phyloP scores from a whole-genome alignment of 2,329 filamentous ascomycete species.

The Penicillium paneum region DNA sequence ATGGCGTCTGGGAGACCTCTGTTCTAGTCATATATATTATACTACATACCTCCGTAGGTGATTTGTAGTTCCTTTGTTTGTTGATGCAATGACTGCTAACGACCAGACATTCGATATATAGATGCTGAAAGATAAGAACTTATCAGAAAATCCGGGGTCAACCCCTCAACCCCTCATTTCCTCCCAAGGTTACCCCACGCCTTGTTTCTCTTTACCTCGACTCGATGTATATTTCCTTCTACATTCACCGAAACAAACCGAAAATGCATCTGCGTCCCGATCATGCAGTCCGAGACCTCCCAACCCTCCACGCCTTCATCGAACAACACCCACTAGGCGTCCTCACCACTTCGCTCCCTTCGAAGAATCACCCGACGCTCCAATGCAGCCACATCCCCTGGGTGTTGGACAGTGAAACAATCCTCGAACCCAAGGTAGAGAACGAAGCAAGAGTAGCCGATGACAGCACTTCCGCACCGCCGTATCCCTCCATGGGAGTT shows the following conservation, averaged over 20 bases:
- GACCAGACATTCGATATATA: background rate
- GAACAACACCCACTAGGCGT: conserved; percentile 18
- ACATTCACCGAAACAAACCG: background rate
- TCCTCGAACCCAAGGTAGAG: background rate
- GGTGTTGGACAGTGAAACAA: conserved; percentile 11
- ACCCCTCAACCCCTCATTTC: conserved; percentile 1
- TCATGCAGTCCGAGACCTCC: conserved; percentile 16
- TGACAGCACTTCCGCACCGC: background rate
- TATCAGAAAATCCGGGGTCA: conserved; percentile 19
- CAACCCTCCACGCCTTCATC: conserved; percentile 21
- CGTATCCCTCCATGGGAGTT: background rate
- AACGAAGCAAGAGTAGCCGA: background rate
- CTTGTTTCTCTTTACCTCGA: conserved; percentile 9
- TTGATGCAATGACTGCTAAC: background rate
- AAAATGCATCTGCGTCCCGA: conserved; percentile 23
- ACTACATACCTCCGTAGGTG: background rate
- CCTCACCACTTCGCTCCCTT: conserved; percentile 19
- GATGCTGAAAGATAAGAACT: conserved; percentile 5
- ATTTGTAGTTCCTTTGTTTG: background rate
- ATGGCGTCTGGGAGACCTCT: conserved; percentile 62
- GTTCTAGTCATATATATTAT: conserved; percentile 36
- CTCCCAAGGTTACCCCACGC: background rate
- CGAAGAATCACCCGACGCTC: conserved; percentile 10
- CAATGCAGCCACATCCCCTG: conserved; percentile 23
- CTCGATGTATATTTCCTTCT: conserved; percentile 13